Conservation (phyloP, 768 basidiomycete species). For the Trametes cingulata region DNA sequence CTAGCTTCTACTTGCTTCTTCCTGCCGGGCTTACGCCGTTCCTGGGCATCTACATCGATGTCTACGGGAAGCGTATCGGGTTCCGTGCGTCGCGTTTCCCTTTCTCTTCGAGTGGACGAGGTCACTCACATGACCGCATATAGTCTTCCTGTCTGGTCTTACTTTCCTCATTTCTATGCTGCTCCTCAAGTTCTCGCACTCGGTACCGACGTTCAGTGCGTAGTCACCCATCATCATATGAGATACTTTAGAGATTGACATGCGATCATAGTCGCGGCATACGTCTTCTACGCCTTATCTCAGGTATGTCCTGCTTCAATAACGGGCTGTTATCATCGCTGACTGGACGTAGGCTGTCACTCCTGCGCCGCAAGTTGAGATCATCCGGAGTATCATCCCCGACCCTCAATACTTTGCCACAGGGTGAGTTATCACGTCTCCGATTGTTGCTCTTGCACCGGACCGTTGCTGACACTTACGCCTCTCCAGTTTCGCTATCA, state of each 20-base stretch:
- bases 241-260: background rate
- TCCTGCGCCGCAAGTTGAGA: conserved; percentile 40
- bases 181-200: conserved; percentile 40
- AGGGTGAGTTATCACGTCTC: conserved; percentile 28
- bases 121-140: background rate
- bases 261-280: conserved; percentile 36
- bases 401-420: conserved; percentile 45
- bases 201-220: conserved; percentile 40
- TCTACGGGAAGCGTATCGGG: conserved; percentile 39
- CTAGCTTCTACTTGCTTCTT: conserved; percentile 44
- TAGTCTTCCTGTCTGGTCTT: conserved; percentile 42
- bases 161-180: conserved; percentile 45
- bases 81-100: conserved; percentile 35
- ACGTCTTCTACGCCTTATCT: conserved; percentile 44
- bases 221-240: background rate
- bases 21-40: conserved; percentile 43
- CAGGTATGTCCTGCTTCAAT: conserved; percentile 35
- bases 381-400: conserved; percentile 43
- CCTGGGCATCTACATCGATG: conserved; percentile 43
- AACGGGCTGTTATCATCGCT: background rate
- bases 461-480: conserved; percentile 4
- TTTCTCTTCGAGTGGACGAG: too few relatives aligned
- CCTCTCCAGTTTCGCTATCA: conserved; percentile 39
- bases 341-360: conserved; percentile 31
- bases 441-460: background rate